These are phyloP conservation scores for Cutaneotrichosporon sp. DNA, from an alignment of 1,284 basidiomycete genomes.

Conservation along the genomic window DNA sequence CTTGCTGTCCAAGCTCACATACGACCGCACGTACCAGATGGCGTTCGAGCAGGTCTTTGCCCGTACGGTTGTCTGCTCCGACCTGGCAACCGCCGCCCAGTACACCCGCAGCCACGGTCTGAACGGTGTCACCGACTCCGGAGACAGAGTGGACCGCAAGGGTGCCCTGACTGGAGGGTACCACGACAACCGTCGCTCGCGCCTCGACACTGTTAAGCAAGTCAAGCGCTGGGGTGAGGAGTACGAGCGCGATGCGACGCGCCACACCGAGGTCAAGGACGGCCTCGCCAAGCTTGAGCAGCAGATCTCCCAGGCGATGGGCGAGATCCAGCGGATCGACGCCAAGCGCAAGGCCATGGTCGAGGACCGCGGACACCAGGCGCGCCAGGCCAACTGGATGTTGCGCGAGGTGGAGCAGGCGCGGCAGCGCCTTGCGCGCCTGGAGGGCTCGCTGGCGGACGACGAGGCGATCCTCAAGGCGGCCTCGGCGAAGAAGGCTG, in stretches of 20 bases:
- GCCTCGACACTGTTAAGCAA: constrained; percentile 81
- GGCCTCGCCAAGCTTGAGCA: constrained; percentile 76
- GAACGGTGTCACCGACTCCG: constrained; percentile 96
- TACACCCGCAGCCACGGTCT: constrained; percentile 93
- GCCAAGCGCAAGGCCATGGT: constrained; percentile 71
- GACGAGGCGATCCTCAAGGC: constrained; percentile 65
- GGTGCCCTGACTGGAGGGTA: constrained; percentile 95
- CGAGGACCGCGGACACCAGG: constrained; percentile 67
- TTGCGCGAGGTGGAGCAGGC: constrained; percentile 72
- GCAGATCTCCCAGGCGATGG: constrained; percentile 75
- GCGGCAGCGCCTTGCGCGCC: constrained; percentile 62
- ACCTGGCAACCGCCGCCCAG: constrained; percentile 86
- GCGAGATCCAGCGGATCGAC: constrained; percentile 70
- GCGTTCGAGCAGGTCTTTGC: constrained; percentile 95
- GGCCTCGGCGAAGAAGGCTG: constrained; percentile 57
- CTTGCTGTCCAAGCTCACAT: constrained; percentile 79
- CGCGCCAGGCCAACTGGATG: constrained; percentile 65
- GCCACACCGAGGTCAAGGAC: constrained; percentile 71
- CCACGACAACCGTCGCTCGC: constrained; percentile 85
- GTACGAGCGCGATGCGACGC: constrained; percentile 66
- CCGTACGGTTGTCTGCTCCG: constrained; percentile 91
- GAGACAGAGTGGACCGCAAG: constrained; percentile 96
- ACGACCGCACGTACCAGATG: constrained; percentile 68
- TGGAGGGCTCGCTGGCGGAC: constrained; percentile 71
- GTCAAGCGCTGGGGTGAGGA: constrained; percentile 76